Evolutionary conservation across 345 rosid species (phyloP), one percentile per base, ranked within the genome.

Genomic region (Arabis alpina): DNA sequence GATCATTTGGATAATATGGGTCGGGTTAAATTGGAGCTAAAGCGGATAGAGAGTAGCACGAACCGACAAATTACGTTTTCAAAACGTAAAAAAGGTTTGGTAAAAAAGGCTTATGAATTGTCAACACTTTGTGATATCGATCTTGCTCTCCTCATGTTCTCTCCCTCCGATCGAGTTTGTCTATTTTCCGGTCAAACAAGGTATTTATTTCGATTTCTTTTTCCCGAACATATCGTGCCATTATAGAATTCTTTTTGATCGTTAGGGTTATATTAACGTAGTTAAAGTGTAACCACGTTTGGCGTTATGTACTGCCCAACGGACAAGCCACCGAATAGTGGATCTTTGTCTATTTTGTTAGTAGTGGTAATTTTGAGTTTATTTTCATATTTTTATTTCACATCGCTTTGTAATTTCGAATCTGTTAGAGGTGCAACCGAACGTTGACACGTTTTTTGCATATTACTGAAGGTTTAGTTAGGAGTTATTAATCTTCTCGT

Each of bases 91-190:
- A 86, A 79, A 58, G 88, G 88, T 5, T 60, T 86, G 19, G 50
- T 86, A 57, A 84, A 86, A 55, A 86, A 84, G 70, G 90, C 88
- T 13, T 82, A 83, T 68, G 90, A 86, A 62, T 80, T 86, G 54
- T 80, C 88, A 34, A 80, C 83, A 54, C 82, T 87, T 11, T 83
- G 89, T 59, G 89, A 82, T 57, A 81, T 85, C 61, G 89, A 83
- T 73, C 79, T 85, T 10, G 92, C 87, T 63, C 85, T 87, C 11
- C 49, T 87, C 74, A 79, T 83, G 86, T 87, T 87, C 69, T 83
- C 87, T 8, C 87, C 92, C 5, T 85, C 89, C 25, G 85, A 83
- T 67, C 79, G 92, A 23, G 45, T 79, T 14, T 78, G 82, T 72
- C 69, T 66, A 51, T 87, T 87, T 60, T 83, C 92, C 58, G 74